Evolutionary conservation across 2,329 filamentous ascomycete species (phyloP).

Genomic region (Plenodomus biglobosus): DNA sequence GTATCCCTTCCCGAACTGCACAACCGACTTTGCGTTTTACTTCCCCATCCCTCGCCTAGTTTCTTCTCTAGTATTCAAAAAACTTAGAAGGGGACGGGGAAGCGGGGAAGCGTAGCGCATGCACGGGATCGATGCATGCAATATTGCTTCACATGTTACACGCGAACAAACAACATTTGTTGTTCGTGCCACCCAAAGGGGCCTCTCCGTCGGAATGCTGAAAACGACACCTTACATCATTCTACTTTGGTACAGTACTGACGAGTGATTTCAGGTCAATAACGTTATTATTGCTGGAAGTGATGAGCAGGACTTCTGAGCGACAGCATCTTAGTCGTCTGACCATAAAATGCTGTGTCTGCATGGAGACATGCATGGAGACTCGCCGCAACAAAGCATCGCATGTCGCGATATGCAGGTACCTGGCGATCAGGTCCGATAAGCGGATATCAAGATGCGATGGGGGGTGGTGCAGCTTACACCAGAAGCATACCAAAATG

Average conservation of each 20-base stretch:
- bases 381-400: no score
- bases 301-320: slow-evolving; percentile 83
- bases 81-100: slow-evolving; percentile 17
- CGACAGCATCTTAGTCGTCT: background rate
- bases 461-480: no score
- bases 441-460: background rate
- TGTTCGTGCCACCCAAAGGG: background rate
- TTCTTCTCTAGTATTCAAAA: slow-evolving; percentile 3
- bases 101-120: slow-evolving; percentile 17
- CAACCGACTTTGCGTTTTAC: slow-evolving; percentile 7
- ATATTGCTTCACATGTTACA: slow-evolving; percentile 21
- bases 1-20: slow-evolving; percentile 11
- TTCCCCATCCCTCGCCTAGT: slow-evolving; percentile 11
- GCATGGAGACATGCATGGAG: no score
- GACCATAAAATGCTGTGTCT: no score
- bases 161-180: slow-evolving; percentile 4
- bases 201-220: background rate
- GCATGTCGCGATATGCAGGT: background rate
- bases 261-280: slow-evolving; percentile 60
- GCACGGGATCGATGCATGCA: slow-evolving; percentile 11
- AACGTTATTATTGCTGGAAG: slow-evolving; percentile 90
- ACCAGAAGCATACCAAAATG: background rate
- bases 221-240: background rate
- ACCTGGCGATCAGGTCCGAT: background rate
- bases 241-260: slow-evolving; percentile 11